Evolutionary conservation across 768 basidiomycete genomes (phyloP), one percentile per base, ranked within the genome.

Genomic region (Gyrodon lividus): DNA sequence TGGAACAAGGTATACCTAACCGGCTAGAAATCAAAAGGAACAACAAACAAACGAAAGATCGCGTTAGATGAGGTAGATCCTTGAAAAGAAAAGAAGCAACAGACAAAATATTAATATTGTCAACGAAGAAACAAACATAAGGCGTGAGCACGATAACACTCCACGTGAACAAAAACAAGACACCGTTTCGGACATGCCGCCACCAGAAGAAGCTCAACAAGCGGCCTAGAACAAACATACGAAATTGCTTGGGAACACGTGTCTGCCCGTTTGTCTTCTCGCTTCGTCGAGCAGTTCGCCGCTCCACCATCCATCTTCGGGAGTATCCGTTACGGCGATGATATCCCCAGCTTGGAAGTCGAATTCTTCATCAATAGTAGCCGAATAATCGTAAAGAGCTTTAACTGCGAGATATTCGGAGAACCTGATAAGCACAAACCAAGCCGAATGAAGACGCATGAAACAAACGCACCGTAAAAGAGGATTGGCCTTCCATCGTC

Each of bases 231-330:
- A 89, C 66, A 92, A 66, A 63, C 83, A 84, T 39, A 92, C 89
- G 70, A 90, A 92, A 66, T 92, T 92, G 70, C 89, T 92, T 48
- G 89, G 91, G 79, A 93, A 92, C 46, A 90, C 81, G 63, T 89
- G 82, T 50, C 84, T 75, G 28, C 89, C 89, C 14, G 76, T 74
- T 56, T 85, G 79, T 56, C 89, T 75, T 58, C 91, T 72, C 26
- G 76, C 74, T 59, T 91, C 88, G 55, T 90, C 87, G n/a, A 92
- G 71, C 52, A 92, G 69, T 59, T 89, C 86, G 20, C 96, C 96
- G 50, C 84, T 89, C 96, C 95, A 98, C 96, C 96, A 98, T 1
- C 96, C 96, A 61, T 97, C 95, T 60, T 94, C 93, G 5, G 93
- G 93, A 6, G 93, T 96, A 19, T 84, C 79, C 0, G 91, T 95